Evolutionary conservation across 169 alveolate genomes (phyloP).

Genomic region (Plasmodium vivax): DNA sequence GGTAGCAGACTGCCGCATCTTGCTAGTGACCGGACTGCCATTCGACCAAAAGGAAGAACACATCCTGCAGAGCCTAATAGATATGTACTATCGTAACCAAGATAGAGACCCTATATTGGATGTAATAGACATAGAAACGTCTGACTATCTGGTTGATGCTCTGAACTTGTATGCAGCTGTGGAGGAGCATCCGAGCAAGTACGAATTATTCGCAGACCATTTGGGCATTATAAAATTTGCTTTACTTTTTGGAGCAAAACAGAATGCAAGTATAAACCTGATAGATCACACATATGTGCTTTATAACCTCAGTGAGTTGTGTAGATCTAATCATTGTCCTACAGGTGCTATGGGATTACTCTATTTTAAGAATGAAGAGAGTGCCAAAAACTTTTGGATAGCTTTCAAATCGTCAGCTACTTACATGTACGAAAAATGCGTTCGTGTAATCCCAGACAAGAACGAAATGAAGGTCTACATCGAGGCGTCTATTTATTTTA

Average conservation of each 20-base stretch:
- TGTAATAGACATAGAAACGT: not conserved
- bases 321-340: not conserved
- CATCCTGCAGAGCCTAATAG: constrained; percentile 18
- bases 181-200: constrained; percentile 5
- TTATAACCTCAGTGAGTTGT: not conserved
- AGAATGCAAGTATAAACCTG: constrained; percentile 17
- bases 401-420: not conserved
- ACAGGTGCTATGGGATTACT: constrained; percentile 33
- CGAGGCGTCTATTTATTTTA: constrained; percentile 47
- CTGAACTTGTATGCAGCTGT: constrained; percentile 16
- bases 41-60: not conserved
- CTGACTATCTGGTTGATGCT: not conserved
- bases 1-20: constrained; percentile 28
- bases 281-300: not conserved
- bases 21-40: constrained; percentile 27
- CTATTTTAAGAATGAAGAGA: constrained; percentile 53
- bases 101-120: constrained; percentile 23
- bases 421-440: not conserved
- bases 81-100: constrained; percentile 10
- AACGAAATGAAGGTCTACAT: constrained; percentile 45
- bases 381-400: constrained; percentile 52
- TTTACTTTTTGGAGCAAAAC: constrained; percentile 21
- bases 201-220: constrained; percentile 19
- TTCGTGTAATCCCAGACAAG: constrained; percentile 28
- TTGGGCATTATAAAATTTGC: constrained; percentile 64